phyloP scores from a whole-genome alignment of 2,329 filamentous ascomycete species.

The Nothopassalora personata region DNA sequence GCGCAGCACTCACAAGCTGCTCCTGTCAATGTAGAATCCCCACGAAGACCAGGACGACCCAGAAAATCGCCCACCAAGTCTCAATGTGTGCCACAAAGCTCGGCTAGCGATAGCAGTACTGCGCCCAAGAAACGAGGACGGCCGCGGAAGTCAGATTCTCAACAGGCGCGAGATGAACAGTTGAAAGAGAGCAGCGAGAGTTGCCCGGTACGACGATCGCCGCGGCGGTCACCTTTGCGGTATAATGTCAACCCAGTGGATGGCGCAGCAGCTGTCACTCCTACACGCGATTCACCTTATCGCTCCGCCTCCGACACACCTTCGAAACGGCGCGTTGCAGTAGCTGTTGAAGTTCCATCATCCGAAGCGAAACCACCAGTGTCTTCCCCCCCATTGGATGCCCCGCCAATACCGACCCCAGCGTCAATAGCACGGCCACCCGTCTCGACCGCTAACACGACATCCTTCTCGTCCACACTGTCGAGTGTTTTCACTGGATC shows the following conservation, averaged over 20 bases:
- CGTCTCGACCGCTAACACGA: not conserved
- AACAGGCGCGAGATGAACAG: conserved; percentile 5
- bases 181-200: conserved; percentile 3
- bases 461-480: conserved; percentile 28
- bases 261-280: conserved; percentile 10
- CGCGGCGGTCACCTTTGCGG: not conserved
- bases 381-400: not conserved
- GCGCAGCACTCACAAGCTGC: not conserved
- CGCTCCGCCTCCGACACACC: conserved; percentile 5
- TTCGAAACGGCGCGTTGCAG: conserved; percentile 7
- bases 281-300: conserved; percentile 13
- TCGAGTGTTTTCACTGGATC: conserved; percentile 29
- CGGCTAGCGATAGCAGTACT: not conserved
- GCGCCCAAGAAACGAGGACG: not conserved
- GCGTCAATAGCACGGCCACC: conserved; percentile 1
- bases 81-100: not conserved
- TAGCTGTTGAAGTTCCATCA: conserved; percentile 3
- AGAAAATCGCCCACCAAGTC: not conserved
- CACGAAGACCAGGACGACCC: not conserved
- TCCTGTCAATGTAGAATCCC: conserved; percentile 1
- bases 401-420: conserved; percentile 5
- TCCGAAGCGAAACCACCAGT: conserved; percentile 4
- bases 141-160: conserved; percentile 4
- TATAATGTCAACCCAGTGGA: conserved; percentile 12
- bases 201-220: not conserved